Base-by-base conservation (phyloP, 345 rosid species). In the Pistacia integerrima region DNA sequence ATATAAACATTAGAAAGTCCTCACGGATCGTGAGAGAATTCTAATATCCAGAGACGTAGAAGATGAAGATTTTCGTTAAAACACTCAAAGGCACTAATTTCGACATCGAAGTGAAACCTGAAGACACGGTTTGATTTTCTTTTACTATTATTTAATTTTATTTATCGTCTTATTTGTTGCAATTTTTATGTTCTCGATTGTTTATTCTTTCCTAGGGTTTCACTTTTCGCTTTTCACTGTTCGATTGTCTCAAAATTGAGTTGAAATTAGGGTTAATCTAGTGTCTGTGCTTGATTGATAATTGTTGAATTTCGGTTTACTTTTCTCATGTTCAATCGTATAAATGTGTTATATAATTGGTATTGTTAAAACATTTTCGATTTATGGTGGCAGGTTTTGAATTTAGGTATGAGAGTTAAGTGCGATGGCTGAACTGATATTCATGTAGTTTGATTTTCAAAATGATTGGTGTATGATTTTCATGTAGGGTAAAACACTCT, bases 41-140 rank as follows among this genome's bases (percentile, higher is more conserved):
- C 46, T 41, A 1, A 41, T 41, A 22, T 72, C 16, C 14, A 12
- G 52, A 56, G 63, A 70, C 64, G 38, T 18, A 55, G 70, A 87
- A 81, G 88, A 92, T 92, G 94, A 92, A 87, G 93, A 74, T 90
- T 85, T 88, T 83, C 69, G 87, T 92, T 4, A 92, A 90, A 85
- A 90, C 94, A 67, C 90, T 92, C 86, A 92, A 87, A 78, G 94
- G 94, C 18, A 82, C 89, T 46, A 72, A 80, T 82, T 92, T 92
- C 87, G 90, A 90, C 57, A 76, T 92, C 86, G 88, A 92, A 82
- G 97, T 92, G 5, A 83, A 84, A 22, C 90, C 94, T 4, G 75
- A 84, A 57, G 94, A 92, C 74, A 72, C 79, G 86, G 94, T 92
- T 64, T 30, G 70, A 20, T 61, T 64, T 12, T 52, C n/a, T 66